Evolutionary conservation across 1,139 yeast species (phyloP), one percentile per base, ranked within the genome.

Genomic region (Citeromyces siamensis): DNA sequence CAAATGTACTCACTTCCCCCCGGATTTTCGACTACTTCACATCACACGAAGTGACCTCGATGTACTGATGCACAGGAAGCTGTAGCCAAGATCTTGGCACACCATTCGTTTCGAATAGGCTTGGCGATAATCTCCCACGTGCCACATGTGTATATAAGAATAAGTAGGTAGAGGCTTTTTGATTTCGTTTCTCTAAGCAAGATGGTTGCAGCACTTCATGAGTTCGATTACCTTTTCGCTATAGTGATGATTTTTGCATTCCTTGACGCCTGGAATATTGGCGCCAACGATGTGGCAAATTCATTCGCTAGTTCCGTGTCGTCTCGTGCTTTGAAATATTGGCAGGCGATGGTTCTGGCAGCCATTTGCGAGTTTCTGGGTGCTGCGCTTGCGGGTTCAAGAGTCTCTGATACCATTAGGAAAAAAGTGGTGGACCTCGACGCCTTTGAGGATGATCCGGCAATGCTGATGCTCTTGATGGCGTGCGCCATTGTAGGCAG

Each of bases 231-330:
- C 51, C 64, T 76, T 50, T 71, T 76, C 50, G 84, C 81, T 3
- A 66, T 76, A 42, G 73, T 75, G 37, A 69, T 77, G 69, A 58
- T 78, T 42, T 78, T 80, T 58, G 86, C 85, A 45, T 76, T 77
- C 62, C 62, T 78, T 48, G 86, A 78, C 57, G 88, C 88, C n/a
- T 80, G 76, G 69, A 77, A 77, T 53, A 80, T 78, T 48, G 93
- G 93, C 39, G 93, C 90, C 33, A 80, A 81, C 51, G 90, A 80
- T 64, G 86, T 79, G 41, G 82, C 90, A 28, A 80, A 81, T 60
- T 79, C 90, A 3, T 80, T 77, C 52, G 81, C 88, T 1, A 75
- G 86, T 2, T 73, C 83, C 3, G 75, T 78, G 17, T 75, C 86
- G 4, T 76, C 88, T 9, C 61, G 82, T 46, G 70, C 85, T 18